Base-by-base conservation (phyloP, 768 basidiomycete species). In the Lactifluus hygrophoroides region DNA sequence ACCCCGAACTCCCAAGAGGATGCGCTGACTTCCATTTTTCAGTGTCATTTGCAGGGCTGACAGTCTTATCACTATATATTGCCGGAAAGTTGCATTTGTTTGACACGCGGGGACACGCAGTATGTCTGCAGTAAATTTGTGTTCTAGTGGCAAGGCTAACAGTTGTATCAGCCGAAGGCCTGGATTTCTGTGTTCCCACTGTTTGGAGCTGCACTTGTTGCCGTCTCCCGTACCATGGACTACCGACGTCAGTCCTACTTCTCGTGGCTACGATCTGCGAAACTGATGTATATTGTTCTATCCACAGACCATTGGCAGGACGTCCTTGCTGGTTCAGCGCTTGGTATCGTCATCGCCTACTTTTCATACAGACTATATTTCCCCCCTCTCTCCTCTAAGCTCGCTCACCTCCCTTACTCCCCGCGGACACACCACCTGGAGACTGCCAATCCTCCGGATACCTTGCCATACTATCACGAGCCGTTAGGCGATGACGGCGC, bases 41-140 rank as follows among this genome's bases (percentile, higher is more conserved):
- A 90, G 92, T 95, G 54, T 91, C 94, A 0, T 97, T 95, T 69
- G 90, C 93, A 6, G 95, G 95, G 1, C 77, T 99, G 8, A 90
- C 89, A 1, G 94, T 94, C 72, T 76, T 98, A 40, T 76, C 87
- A 1, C 85, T 90, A 63, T 98, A 96, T 69, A 73, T 94, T 6
- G 88, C 90, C 11, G 96, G 94, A 2, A 97, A 98, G 71, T 73
- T 95, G 65, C 94, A 94, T 67, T 73, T 98, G 5, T 95, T 93
- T 62, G 93, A 96, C 68, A 76, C 75, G 25, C 78, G 82, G 46
- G 94, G 93, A 3, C 81, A 91, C 67, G 73, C 81, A 56, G 82
- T 87, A 69, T 55, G 79, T 70, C 11, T n/a, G 21, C 27, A n/a
- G 27, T 30, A 40, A 56, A 38, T n/a, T n/a, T n/a, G n/a, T 17